Base-by-base conservation (phyloP, 2,329 filamentous ascomycete genomes). In the Aspergillus latus region DNA sequence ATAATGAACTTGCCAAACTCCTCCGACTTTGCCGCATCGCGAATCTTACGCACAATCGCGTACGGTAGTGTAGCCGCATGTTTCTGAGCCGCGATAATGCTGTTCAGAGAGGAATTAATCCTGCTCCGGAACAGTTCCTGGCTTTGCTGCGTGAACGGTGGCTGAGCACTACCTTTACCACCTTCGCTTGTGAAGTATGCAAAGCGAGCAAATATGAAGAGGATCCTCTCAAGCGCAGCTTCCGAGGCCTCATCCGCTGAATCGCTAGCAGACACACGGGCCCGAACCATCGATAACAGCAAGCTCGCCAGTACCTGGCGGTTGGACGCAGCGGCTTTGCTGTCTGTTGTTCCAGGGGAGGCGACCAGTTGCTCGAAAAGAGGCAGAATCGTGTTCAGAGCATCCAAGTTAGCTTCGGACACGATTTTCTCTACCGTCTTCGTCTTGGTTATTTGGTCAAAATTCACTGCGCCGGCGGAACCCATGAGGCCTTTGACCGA, bases 371-470 rank as follows among this genome's bases (percentile, higher is more conserved):
- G 67, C 44, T 76, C 74, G 34, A 84, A 71, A 9, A 82, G 70
- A 6, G 83, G 79, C 21, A 86, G 78, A 34, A 87, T 83, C 16
- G 81, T 72, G 3, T 78, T 74, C 26, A 84, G 62, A 7, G 76
- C 73, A 28, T 76, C 69, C n/a, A 74, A 65, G 57, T 83, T 82
- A 7, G 84, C 82, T 43, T 82, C 80, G 51, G 85, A 80, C 4
- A 95, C 74, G 2, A 94, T 78, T 60, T 83, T 87, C 64, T 95
- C 90, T 1, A 96, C 77, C 0, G 90, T 93, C 74, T 93, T 96
- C 1, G 88, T 88, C 70, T 89, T 94, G 0, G 92, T 96, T 56
- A 88, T 80, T 61, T 89, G 87, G 68, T 97, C 94, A 67, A 97
- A 94, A 68, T 88, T 90, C 63, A 90, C 85, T 1, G 82, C 82